These are phyloP conservation scores for Canavalia ensiformis DNA, from an alignment of 306 rosid genomes.

Conservation along the genomic window DNA sequence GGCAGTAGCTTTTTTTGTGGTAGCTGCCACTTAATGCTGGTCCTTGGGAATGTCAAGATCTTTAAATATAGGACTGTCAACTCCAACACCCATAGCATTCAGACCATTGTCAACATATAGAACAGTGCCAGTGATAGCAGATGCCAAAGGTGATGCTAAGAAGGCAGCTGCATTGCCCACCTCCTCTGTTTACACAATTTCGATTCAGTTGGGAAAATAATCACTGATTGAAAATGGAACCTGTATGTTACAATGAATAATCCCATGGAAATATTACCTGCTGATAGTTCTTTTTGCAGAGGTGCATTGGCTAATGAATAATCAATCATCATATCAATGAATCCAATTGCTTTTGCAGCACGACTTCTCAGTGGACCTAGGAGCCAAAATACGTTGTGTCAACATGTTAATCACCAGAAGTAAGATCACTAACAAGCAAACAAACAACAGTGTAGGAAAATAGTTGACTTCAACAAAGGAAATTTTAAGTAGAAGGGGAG, in stretches of 20 bases:
- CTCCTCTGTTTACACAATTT: slow-evolving; percentile 70
- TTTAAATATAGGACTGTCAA: slow-evolving; percentile 68
- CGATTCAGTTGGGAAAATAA: slow-evolving; percentile 38
- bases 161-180: slow-evolving; percentile 92
- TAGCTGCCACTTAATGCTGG: slow-evolving; percentile 48
- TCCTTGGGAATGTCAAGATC: slow-evolving; percentile 60
- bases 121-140: slow-evolving; percentile 90
- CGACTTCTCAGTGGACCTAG: slow-evolving; percentile 97
- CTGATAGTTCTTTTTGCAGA: slow-evolving; percentile 87
- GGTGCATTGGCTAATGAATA: slow-evolving; percentile 91
- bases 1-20: slow-evolving; percentile 11
- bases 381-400: neutral
- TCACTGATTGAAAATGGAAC: slow-evolving; percentile 10
- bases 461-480: slow-evolving; percentile 1
- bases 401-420: slow-evolving; percentile 33
- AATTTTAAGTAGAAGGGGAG: slow-evolving; percentile 8
- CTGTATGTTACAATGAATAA: neutral
- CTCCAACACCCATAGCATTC: slow-evolving; percentile 93
- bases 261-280: slow-evolving; percentile 63
- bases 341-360: slow-evolving; percentile 97
- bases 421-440: slow-evolving; percentile 12
- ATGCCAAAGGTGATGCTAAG: slow-evolving; percentile 90
- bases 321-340: slow-evolving; percentile 98
- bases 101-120: slow-evolving; percentile 92
- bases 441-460: neutral